Conservation (phyloP, 805 yeast species). For the Wickerhamiella kurtzmanii region DNA sequence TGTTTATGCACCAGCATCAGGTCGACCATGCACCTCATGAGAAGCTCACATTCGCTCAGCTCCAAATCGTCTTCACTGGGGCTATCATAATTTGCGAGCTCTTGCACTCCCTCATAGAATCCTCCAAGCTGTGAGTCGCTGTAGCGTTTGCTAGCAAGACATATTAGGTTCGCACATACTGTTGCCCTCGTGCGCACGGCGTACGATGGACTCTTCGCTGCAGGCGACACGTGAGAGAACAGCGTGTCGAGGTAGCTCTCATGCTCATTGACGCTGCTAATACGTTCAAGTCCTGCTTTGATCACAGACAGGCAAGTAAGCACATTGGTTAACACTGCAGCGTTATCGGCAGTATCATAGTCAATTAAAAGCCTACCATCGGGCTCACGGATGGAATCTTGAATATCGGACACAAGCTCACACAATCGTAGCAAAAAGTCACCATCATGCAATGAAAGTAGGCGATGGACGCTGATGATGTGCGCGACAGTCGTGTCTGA, state of each 20-base stretch:
- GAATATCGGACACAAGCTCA: constrained; percentile 6
- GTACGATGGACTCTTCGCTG: constrained; percentile 46
- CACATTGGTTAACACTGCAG: constrained; percentile 12
- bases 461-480: constrained; percentile 52
- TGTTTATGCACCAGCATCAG: constrained; percentile 20
- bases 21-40: constrained; percentile 17
- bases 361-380: constrained; percentile 3
- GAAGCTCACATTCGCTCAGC: background rate
- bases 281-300: constrained; percentile 53
- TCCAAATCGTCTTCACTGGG: constrained; percentile 5
- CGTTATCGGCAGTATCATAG: constrained; percentile 11
- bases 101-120: constrained; percentile 38
- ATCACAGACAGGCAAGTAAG: constrained; percentile 56
- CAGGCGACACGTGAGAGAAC: constrained; percentile 52
- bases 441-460: constrained; percentile 19
- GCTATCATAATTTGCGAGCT: constrained; percentile 47
- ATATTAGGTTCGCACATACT: constrained; percentile 49
- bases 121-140: constrained; percentile 7
- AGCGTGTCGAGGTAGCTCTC: constrained; percentile 46
- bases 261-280: constrained; percentile 51
- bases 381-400: constrained; percentile 7
- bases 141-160: constrained; percentile 69
- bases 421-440: constrained; percentile 14
- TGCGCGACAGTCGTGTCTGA: constrained; percentile 32
- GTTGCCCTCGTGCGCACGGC: constrained; percentile 49